Evolutionary conservation across 352 stramenopile species (phyloP).

Genomic region (Phytophthora idaei): DNA sequence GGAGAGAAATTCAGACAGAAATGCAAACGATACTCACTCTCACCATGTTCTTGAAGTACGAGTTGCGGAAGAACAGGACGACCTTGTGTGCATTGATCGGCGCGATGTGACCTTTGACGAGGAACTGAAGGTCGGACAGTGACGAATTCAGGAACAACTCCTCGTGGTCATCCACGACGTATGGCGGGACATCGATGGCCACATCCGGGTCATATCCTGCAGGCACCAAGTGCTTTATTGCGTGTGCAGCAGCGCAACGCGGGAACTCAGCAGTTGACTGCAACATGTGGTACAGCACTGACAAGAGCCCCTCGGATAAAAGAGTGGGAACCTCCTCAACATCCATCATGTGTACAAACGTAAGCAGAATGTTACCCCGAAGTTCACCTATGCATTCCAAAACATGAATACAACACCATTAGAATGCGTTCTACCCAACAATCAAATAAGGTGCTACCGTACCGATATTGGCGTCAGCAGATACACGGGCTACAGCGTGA

Average conservation of each 20-base stretch:
- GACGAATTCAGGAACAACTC: constrained; percentile 86
- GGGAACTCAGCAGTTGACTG: constrained; percentile 77
- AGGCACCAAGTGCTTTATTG: constrained; percentile 88
- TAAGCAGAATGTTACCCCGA: constrained; percentile 86
- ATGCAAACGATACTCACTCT: constrained; percentile 68
- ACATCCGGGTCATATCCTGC: constrained; percentile 73
- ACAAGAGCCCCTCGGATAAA: constrained; percentile 77
- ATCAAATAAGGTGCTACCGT: not conserved
- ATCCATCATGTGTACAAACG: constrained; percentile 92
- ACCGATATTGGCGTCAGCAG: constrained; percentile 79
- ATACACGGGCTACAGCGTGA: constrained; percentile 80
- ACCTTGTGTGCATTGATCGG: constrained; percentile 91
- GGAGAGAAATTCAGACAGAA: constrained; percentile 6
- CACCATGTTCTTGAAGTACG: constrained; percentile 93
- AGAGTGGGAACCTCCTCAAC: constrained; percentile 68
- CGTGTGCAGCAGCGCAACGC: constrained; percentile 80
- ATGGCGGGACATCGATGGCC: constrained; percentile 78
- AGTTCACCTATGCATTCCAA: constrained; percentile 55
- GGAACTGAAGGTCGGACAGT: constrained; percentile 85
- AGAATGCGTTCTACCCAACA: not conserved
- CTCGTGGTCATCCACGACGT: constrained; percentile 88
- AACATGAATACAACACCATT: constrained; percentile 12
- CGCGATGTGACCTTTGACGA: constrained; percentile 86
- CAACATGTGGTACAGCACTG: constrained; percentile 84
- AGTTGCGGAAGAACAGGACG: constrained; percentile 90